These are phyloP conservation scores for Medicago truncatula DNA, from an alignment of 306 rosid species.

Conservation along the genomic window DNA sequence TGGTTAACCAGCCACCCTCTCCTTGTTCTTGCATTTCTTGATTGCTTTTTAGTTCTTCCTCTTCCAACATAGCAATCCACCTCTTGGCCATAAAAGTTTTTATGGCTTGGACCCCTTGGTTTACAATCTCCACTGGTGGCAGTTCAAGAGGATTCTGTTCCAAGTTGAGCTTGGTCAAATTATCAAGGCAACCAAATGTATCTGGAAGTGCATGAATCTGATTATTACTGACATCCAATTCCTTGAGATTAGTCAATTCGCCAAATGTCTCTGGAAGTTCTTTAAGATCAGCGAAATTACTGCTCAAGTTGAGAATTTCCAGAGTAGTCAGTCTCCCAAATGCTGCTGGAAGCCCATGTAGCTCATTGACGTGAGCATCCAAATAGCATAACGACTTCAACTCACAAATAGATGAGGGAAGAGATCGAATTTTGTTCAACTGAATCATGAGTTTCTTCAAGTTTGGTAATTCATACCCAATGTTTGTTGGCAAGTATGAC, in stretches of 20 bases:
- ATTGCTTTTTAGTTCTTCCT: conserved; percentile 79
- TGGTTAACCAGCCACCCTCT: conserved; percentile 79
- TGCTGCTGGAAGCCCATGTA: conserved; percentile 77
- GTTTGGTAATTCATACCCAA: conserved; percentile 76
- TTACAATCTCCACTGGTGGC: conserved; percentile 81
- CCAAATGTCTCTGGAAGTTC: conserved; percentile 91
- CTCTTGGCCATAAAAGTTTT: conserved; percentile 76
- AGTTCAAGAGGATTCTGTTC: conserved; percentile 91
- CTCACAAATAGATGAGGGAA: conserved; percentile 89
- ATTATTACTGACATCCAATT: conserved; percentile 91
- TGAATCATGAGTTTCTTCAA: conserved; percentile 74
- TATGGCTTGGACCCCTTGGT: conserved; percentile 73
- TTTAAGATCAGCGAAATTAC: conserved; percentile 79
- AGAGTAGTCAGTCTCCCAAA: conserved; percentile 78
- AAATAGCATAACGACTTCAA: conserved; percentile 73
- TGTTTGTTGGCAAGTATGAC: conserved; percentile 88
- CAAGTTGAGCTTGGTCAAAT: conserved; percentile 77
- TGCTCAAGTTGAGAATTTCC: conserved; percentile 73
- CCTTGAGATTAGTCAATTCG: conserved; percentile 83
- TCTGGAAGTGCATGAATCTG: conserved; percentile 86
- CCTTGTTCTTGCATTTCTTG: conserved; percentile 70
- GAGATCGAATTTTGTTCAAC: conserved; percentile 81
- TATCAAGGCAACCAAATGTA: conserved; percentile 92
- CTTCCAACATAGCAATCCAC: conserved; percentile 76
- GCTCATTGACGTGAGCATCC: conserved; percentile 96